Evolutionary conservation across 305 asterid species (phyloP), one percentile per base, ranked within the genome.

Genomic region (Rubia tinctorum): DNA sequence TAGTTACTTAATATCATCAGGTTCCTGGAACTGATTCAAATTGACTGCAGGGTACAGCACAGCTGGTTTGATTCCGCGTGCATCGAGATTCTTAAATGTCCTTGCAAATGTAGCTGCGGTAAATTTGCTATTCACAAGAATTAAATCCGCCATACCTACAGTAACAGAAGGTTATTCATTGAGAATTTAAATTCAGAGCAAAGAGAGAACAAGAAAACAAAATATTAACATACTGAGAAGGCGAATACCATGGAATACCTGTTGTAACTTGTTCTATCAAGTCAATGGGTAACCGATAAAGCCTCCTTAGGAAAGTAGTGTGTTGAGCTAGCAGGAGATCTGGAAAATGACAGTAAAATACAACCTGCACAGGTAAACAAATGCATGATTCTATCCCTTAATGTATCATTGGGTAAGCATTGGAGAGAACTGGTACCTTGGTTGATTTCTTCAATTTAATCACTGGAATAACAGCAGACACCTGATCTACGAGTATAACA

Each of bases 11-110:
- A 83, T 86, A 73, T 85, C 71, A 82, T 71, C 71, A 73, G 92
- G 88, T 75, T 87, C 83, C 17, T 77, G 82, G 72, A 95, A 95
- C 89, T 91, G 97, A 82, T 89, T 88, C 75, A 90, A 84, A 64
- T 89, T 92, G 69, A 95, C 98, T 42, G 99, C 95, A 45, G 99
- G 99, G 80, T 95, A 95, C 60, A 95, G 97, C 71, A 95, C 97
- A 68, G 94, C 94, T 85, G 82, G 84, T 78, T 71, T 78, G 25
- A 71, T 68, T 27, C 82, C 80, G 3, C 56, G 69, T 5, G 71
- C 65, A 43, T 75, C 70, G 62, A 81, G 84, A 61, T 42, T 59
- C 76, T 78, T 78, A 77, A 81, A 81, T 49, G 84, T 81, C 73
- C 62, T 78, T 15, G 84, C 84, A 78, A 81, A 81, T 40, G 84